phyloP scores from a whole-genome alignment of 768 basidiomycete species.

The Lenzites betulinus region DNA sequence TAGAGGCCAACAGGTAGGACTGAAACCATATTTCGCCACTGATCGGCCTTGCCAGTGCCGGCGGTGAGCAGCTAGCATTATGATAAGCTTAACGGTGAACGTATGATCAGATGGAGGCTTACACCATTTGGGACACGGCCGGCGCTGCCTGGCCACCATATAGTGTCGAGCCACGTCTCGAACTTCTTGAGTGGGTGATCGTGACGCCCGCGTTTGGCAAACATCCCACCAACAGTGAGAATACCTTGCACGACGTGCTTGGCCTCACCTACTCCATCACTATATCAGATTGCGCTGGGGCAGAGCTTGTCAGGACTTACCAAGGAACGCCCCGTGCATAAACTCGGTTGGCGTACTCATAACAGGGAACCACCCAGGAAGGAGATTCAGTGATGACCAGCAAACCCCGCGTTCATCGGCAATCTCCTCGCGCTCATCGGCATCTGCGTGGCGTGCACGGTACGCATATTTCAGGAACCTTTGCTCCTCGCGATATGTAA shows the following conservation, averaged over 20 bases:
- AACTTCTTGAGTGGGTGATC: not conserved
- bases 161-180: not conserved
- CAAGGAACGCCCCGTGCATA: constrained; percentile 5
- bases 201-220: not conserved
- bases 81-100: too few species aligned
- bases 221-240: not conserved
- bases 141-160: not conserved
- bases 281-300: not conserved
- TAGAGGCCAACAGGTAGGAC: not conserved
- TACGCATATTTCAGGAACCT: not conserved
- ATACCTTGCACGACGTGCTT: constrained; percentile 8
- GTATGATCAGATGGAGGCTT: not conserved
- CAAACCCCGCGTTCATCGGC: not conserved
- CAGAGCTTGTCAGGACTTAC: not conserved
- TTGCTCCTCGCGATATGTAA: not conserved
- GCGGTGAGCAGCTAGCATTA: not conserved
- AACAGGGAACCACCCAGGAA: not conserved
- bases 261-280: not conserved
- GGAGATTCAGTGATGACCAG: not conserved
- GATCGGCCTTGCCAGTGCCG: not conserved
- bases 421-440: not conserved
- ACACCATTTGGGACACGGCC: not conserved
- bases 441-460: not conserved
- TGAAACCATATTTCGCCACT: not conserved
- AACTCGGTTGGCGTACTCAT: not conserved